Conservation (phyloP, 176 grass and related monocot genomes). For the Cenchrus purpureus region DNA sequence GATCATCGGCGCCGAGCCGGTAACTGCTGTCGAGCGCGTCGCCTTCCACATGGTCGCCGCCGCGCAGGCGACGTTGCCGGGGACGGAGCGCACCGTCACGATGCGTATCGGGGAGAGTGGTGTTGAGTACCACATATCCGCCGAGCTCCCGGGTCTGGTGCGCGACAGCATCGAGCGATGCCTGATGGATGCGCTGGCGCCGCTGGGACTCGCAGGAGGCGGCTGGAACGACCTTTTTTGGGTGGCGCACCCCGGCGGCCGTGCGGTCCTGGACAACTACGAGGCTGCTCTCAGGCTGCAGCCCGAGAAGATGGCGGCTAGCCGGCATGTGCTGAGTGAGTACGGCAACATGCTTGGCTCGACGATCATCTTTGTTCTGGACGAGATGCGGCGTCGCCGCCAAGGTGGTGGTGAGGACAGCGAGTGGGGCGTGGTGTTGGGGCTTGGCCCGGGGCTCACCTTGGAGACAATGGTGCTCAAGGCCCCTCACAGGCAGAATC, state of each 20-base stretch:
- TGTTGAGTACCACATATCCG: conserved; percentile 11
- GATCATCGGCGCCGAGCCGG: conserved; percentile 49
- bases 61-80: conserved; percentile 17
- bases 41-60: conserved; percentile 43
- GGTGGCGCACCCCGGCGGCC: conserved; percentile 49
- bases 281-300: conserved; percentile 37
- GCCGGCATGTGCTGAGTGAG: conserved; percentile 50
- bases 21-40: conserved; percentile 25
- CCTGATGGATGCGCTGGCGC: conserved; percentile 35
- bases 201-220: conserved; percentile 15
- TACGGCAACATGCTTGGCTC: conserved; percentile 55
- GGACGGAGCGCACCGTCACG: neutral
- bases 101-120: conserved; percentile 22
- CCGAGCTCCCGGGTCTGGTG: conserved; percentile 37
- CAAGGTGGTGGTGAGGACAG: neutral
- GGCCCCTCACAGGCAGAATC: neutral
- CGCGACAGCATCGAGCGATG: conserved; percentile 40
- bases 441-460: conserved; percentile 54
- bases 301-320: conserved; percentile 45
- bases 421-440: conserved; percentile 50
- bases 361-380: conserved; percentile 1
- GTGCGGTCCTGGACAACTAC: conserved; percentile 29
- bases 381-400: neutral
- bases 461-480: conserved; percentile 49
- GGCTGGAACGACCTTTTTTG: conserved; percentile 56